These are phyloP conservation scores for Fusarium sp. DNA, from an alignment of 2,329 filamentous ascomycete genomes.

Conservation along the genomic window DNA sequence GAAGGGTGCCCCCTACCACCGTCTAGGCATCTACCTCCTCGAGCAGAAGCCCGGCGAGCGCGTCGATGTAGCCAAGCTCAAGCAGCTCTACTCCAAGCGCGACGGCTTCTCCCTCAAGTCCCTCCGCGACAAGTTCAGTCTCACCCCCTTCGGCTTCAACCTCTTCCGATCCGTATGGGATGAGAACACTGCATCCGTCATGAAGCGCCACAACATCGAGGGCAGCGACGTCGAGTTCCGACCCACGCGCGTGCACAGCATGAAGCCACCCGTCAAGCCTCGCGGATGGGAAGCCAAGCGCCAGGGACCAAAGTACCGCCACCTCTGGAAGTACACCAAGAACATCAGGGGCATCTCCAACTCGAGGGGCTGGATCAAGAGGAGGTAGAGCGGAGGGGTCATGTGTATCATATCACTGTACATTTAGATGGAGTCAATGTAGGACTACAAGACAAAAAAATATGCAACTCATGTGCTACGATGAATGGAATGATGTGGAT, in stretches of 20 bases:
- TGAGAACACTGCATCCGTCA: slow-evolving; percentile 85
- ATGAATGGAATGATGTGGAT: not conserved
- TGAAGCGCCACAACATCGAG: slow-evolving; percentile 80
- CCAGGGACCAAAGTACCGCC: slow-evolving; percentile 72
- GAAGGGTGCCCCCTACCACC: slow-evolving; percentile 92
- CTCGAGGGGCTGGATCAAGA: slow-evolving; percentile 56
- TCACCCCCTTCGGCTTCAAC: slow-evolving; percentile 82
- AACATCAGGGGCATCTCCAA: slow-evolving; percentile 63
- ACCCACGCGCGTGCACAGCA: slow-evolving; percentile 78
- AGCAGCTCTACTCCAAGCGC: slow-evolving; percentile 63
- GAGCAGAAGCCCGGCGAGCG: slow-evolving; percentile 75
- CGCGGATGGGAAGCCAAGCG: slow-evolving; percentile 76
- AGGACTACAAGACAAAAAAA: slow-evolving; percentile 29
- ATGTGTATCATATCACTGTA: slow-evolving; percentile 45
- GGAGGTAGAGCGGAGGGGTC: slow-evolving; percentile 43
- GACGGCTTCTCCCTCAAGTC: slow-evolving; percentile 81
- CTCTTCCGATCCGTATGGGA: slow-evolving; percentile 94
- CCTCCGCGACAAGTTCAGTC: slow-evolving; percentile 76
- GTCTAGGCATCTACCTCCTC: slow-evolving; percentile 84
- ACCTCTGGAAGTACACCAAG: slow-evolving; percentile 74
- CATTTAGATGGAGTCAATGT: slow-evolving; percentile 44
- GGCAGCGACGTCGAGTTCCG: slow-evolving; percentile 88
- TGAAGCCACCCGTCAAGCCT: slow-evolving; percentile 71
- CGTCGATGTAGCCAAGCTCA: slow-evolving; percentile 70
- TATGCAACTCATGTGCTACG: slow-evolving; percentile 5